Evolutionary conservation across 2,329 filamentous ascomycete genomes (phyloP), one percentile per base, ranked within the genome.

Genomic region (Colletotrichum australisinense): DNA sequence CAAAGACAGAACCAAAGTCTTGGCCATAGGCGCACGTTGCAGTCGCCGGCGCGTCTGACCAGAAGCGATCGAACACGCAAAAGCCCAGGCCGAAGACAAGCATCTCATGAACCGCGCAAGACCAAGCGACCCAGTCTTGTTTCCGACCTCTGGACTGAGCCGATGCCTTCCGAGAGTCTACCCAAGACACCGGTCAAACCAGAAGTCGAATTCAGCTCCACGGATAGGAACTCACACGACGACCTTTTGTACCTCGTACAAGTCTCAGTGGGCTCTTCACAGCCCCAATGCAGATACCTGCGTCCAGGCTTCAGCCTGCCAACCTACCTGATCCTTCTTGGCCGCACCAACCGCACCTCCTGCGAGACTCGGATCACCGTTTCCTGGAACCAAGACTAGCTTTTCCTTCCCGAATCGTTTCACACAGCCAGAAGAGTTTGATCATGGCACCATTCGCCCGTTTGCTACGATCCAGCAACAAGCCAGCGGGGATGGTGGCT

Each of bases 381-480:
- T 92, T 75, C 82, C 85, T 8, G 84, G 84, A 42, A 79, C 84
- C 11, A 83, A 80, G 68, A 84, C 87, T 14, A 90, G 88, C 79
- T 71, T 90, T 77, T 92, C 90, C 58, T 90, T 92, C 74, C 90
- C 91, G n/a, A 89, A 88, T 71, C 86, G 90, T 53, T 79, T 88
- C 35, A 86, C 85, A 38, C 86, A 87, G 75, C 84, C 85, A 2
- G 81, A 83, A 14, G 83, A 82, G 53, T 82, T 89, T 42, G 85
- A 87, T 60, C 76, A 86, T 63, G 83, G 84, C 24, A 80, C 84
- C 65, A 80, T 86, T 69, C 84, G 86, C 5, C 88, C 88, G 2
- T 91, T 90, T 79, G 87, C 89, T 12, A 92, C 90, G 0, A 83
- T 91, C 46, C 89, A 91, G 75, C 87, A 88, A 75, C 79, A 49